phyloP scores from a whole-genome alignment of 768 basidiomycete species.

The Pleurotus tuoliensis region DNA sequence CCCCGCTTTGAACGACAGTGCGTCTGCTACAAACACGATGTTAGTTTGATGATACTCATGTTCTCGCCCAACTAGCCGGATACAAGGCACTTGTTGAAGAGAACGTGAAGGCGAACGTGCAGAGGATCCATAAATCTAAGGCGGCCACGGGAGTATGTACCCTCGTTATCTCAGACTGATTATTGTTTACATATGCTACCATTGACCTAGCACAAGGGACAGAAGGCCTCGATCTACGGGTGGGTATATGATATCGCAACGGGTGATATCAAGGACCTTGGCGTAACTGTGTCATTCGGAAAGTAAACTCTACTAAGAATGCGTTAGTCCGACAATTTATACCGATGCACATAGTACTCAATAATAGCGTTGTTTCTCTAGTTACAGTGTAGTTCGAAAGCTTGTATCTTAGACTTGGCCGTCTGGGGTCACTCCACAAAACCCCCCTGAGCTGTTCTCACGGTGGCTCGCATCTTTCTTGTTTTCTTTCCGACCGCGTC shows the following conservation, averaged over 20 bases:
- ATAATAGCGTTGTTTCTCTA: too few relatives aligned
- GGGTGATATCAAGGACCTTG: not conserved
- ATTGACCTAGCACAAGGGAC: not conserved
- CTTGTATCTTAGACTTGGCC: too few relatives aligned
- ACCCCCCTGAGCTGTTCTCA: too few relatives aligned
- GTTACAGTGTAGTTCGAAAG: too few relatives aligned
- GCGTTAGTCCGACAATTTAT: too few relatives aligned
- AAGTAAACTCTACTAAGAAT: not conserved
- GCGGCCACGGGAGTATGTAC: not conserved
- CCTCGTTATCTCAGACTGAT: not conserved
- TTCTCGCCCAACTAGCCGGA: slow-evolving; percentile 21
- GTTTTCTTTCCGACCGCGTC: too few relatives aligned
- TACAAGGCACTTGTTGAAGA: slow-evolving; percentile 42
- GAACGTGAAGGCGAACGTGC: slow-evolving; percentile 43
- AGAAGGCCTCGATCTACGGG: not conserved
- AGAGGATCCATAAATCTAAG: slow-evolving; percentile 13
- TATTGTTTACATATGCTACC: not conserved
- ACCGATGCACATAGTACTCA: too few relatives aligned
- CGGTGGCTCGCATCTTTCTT: too few relatives aligned
- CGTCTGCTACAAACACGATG: not conserved
- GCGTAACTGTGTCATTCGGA: not conserved
- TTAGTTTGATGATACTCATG: not conserved
- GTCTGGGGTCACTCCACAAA: too few relatives aligned
- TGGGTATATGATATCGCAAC: slow-evolving; percentile 6
- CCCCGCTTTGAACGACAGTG: slow-evolving; percentile 16